A percentile compares a stretch with the other conserved stretches of the same genome.
phyloP scores from a whole-genome alignment of 148 eudicot genomes.

The Vaccinium darrowii region DNA sequence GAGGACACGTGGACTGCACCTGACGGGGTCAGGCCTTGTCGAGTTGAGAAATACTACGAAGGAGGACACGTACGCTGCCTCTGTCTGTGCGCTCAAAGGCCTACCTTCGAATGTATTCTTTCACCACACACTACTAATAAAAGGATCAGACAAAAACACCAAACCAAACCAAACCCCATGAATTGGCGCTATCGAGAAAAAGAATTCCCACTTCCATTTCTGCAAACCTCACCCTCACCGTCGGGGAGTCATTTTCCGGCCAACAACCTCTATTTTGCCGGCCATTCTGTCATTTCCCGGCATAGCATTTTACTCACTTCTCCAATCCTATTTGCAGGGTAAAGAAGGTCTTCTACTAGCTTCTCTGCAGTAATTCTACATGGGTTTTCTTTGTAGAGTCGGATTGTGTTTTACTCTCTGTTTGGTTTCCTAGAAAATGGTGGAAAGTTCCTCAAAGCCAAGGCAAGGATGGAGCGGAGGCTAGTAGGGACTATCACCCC shows the following conservation, averaged over 20 bases:
- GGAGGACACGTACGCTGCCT: background rate
- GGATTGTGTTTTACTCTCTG: background rate
- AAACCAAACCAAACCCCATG: background rate
- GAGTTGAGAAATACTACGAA: background rate
- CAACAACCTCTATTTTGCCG: slow-evolving; percentile 9
- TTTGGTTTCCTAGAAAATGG: background rate
- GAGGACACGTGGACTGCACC: background rate
- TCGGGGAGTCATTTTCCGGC: slow-evolving; percentile 3
- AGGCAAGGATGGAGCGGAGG: no score
- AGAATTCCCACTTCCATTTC: slow-evolving; percentile 7
- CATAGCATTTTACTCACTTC: slow-evolving; percentile 4
- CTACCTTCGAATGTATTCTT: background rate
- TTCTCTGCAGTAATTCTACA: background rate
- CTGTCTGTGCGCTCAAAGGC: background rate
- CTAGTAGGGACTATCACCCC: no score
- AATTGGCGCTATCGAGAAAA: slow-evolving; percentile 14
- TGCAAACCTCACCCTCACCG: slow-evolving; percentile 1
- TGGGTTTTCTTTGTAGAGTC: slow-evolving; percentile 4
- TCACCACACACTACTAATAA: background rate
- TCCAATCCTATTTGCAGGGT: background rate
- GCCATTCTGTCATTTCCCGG: slow-evolving; percentile 21
- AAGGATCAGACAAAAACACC: background rate
- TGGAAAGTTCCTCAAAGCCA: background rate
- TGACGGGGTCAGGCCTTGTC: no score
- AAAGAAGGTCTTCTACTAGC: slow-evolving; percentile 12